Conservation (phyloP, 2,329 filamentous ascomycete genomes). For the Grosmannia penicillata region DNA sequence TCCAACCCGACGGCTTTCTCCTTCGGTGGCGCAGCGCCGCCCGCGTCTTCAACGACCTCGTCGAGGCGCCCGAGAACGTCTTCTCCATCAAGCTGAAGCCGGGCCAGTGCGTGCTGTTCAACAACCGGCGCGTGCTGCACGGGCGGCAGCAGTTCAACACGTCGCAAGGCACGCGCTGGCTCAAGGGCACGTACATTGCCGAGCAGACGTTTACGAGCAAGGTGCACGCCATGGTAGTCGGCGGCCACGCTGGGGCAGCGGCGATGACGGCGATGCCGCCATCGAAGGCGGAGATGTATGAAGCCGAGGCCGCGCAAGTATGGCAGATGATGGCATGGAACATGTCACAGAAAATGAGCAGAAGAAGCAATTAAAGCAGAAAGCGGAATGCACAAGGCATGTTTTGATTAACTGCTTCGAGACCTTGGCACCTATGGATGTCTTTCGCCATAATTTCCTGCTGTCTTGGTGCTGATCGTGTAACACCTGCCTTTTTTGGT, state of each 20-base stretch:
- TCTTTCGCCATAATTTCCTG: too few species aligned
- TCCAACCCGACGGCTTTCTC: not conserved
- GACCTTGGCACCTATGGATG: too few species aligned
- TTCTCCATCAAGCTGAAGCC: conserved; percentile 60
- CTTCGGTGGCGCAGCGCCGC: conserved; percentile 23
- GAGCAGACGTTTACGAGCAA: conserved; percentile 26
- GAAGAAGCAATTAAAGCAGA: too few species aligned
- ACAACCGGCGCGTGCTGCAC: conserved; percentile 76
- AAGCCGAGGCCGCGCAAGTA: not conserved
- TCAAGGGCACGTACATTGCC: conserved; percentile 75
- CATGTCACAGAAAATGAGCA: too few species aligned
- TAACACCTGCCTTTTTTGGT: too few species aligned
- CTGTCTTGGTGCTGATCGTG: too few species aligned
- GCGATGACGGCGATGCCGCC: not conserved
- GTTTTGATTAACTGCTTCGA: too few species aligned
- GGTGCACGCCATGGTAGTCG: conserved; percentile 7
- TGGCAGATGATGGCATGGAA: too few species aligned
- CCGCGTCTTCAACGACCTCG: conserved; percentile 36
- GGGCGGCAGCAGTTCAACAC: conserved; percentile 63
- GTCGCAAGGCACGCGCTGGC: conserved; percentile 52
- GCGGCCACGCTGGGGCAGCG: not conserved
- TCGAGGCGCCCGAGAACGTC: conserved; percentile 44
- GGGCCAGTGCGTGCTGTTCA: conserved; percentile 87
- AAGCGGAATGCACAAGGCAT: too few species aligned
- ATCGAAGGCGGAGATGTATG: not conserved